Evolutionary conservation across 345 rosid genomes (phyloP).

Genomic region (Lagerstroemia speciosa): DNA sequence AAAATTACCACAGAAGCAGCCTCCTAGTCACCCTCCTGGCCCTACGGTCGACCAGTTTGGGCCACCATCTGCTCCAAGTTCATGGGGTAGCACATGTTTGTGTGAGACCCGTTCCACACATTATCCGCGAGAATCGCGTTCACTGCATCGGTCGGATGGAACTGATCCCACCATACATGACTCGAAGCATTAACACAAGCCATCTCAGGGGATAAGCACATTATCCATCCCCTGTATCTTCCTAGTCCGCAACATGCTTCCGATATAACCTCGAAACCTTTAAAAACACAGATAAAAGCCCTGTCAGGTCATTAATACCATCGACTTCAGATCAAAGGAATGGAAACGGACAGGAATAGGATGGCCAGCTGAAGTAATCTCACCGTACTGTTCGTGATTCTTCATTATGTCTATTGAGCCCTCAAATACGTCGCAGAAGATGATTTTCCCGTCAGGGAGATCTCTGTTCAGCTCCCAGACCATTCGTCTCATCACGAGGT

Average conservation of each 20-base stretch:
- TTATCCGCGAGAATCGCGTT: conserved; percentile 82
- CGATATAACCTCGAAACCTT: conserved; percentile 63
- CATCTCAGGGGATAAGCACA: conserved; percentile 73
- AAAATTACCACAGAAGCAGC: neutral
- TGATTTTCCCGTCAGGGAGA: conserved; percentile 42
- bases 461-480: conserved; percentile 47
- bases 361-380: neutral
- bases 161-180: conserved; percentile 90
- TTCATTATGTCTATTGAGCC: conserved; percentile 76
- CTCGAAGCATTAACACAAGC: conserved; percentile 58
- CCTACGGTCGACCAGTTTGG: neutral
- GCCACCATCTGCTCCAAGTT: conserved; percentile 48
- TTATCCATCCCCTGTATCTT: conserved; percentile 72
- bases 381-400: conserved; percentile 62
- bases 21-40: neutral
- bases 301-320: neutral
- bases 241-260: conserved; percentile 90
- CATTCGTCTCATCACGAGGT: conserved; percentile 67
- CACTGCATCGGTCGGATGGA: conserved; percentile 80
- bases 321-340: neutral
- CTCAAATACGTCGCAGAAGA: conserved; percentile 72
- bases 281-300: conserved; percentile 8
- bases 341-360: neutral
- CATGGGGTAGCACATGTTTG: conserved; percentile 75
- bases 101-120: conserved; percentile 70